A percentile compares a stretch with the other conserved stretches of the same genome.
These are phyloP conservation scores for Calonectria pseudoturangicola DNA, from an alignment of 2,329 filamentous ascomycete genomes.

Conservation along the genomic window DNA sequence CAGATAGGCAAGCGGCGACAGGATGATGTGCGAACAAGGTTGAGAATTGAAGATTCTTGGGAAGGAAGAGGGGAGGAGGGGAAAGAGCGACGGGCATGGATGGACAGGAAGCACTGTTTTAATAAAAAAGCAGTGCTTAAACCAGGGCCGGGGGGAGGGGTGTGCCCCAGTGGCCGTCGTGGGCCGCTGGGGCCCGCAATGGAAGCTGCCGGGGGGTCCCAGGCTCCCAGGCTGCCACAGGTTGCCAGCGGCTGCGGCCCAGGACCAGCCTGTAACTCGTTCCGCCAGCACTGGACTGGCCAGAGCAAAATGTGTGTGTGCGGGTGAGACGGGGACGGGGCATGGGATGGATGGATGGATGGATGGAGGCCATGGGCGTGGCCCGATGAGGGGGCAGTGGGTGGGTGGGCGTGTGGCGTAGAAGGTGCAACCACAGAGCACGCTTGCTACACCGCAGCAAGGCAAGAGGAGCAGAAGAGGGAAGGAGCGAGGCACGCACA, in stretches of 20 bases:
- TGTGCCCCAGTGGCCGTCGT: constrained; percentile 40
- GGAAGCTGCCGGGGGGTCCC: constrained; percentile 31
- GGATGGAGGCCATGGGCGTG: constrained; percentile 27
- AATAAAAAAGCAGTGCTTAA: constrained; percentile 55
- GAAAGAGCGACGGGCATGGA: constrained; percentile 50
- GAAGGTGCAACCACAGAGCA: constrained; percentile 32
- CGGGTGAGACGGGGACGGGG: constrained; percentile 45
- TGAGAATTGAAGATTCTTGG: constrained; percentile 49
- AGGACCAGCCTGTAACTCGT: constrained; percentile 46
- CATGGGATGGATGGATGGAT: constrained; percentile 49
- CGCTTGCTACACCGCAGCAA: constrained; percentile 27
- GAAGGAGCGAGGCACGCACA: constrained; percentile 11
- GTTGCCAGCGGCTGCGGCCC: constrained; percentile 33
- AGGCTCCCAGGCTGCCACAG: constrained; percentile 29
- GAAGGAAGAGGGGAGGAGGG: constrained; percentile 54
- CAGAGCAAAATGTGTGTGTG: constrained; percentile 32
- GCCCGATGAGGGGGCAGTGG: constrained; percentile 20
- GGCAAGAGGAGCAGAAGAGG: constrained; percentile 29
- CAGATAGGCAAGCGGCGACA: constrained; percentile 39
- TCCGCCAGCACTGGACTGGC: constrained; percentile 34
- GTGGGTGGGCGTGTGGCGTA: constrained; percentile 30
- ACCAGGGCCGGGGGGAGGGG: constrained; percentile 49
- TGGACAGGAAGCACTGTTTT: constrained; percentile 56
- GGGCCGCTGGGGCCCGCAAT: constrained; percentile 34
- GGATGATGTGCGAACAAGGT: constrained; percentile 47